These are phyloP conservation scores for Skeletonema tropicum DNA, from an alignment of 108 stramenopile species.

Conservation along the genomic window DNA sequence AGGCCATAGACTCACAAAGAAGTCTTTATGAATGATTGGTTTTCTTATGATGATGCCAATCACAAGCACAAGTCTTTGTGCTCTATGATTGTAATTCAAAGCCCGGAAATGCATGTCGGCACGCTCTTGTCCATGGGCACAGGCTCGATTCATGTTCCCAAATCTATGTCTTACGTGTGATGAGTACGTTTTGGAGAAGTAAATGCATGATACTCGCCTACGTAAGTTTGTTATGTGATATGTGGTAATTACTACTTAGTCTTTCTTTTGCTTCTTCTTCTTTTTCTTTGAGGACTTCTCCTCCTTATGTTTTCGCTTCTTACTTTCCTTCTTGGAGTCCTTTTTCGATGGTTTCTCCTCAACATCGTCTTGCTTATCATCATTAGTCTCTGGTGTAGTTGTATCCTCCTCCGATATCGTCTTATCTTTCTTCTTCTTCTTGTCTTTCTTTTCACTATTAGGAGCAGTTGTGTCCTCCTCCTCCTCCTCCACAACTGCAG, in stretches of 20 bases:
- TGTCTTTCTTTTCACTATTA: not conserved
- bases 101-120: too few species aligned
- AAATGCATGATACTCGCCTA: constrained; percentile 5
- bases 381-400: not conserved
- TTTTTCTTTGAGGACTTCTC: not conserved
- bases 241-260: not conserved
- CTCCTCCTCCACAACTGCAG: not conserved
- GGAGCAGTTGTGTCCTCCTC: not conserved
- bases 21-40: too few species aligned
- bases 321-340: constrained; percentile 34
- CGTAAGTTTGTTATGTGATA: not conserved
- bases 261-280: not conserved
- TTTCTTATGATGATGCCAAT: too few species aligned
- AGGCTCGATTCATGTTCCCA: too few species aligned
- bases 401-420: not conserved
- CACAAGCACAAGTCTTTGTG: too few species aligned
- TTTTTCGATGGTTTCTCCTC: constrained; percentile 11
- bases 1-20: too few species aligned
- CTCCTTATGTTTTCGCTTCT: constrained; percentile 22
- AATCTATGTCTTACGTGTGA: too few species aligned
- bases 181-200: too few species aligned
- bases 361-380: not conserved
- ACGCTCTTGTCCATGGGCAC: too few species aligned
- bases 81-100: too few species aligned
- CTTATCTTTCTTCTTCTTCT: not conserved